Conservation (phyloP, 495 filamentous ascomycete species). For the Cenococcum geophilum region DNA sequence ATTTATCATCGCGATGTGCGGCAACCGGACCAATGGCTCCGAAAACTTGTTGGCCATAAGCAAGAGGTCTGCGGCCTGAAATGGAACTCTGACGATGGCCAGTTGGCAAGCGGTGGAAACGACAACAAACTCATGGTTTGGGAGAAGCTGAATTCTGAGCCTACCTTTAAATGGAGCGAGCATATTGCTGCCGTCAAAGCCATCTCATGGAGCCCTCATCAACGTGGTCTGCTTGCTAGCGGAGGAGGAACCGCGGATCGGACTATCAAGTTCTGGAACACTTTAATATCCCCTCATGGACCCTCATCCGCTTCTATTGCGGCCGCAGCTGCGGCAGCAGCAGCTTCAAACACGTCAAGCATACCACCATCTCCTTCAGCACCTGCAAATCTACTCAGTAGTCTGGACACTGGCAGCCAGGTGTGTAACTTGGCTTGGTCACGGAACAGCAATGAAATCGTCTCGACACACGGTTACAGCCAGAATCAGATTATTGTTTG, state of each 20-base stretch:
- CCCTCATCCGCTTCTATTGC: constrained; percentile 47
- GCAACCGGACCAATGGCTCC: constrained; percentile 81
- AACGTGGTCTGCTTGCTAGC: constrained; percentile 85
- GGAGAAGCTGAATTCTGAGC: constrained; percentile 84
- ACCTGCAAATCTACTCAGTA: constrained; percentile 30
- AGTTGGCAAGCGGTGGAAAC: constrained; percentile 93
- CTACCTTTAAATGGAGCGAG: constrained; percentile 84
- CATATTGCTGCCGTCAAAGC: constrained; percentile 96
- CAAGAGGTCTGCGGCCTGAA: constrained; percentile 97
- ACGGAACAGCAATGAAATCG: constrained; percentile 93
- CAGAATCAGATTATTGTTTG: constrained; percentile 98
- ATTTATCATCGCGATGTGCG: constrained; percentile 96
- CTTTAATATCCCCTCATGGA: constrained; percentile 45
- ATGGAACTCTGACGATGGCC: constrained; percentile 93
- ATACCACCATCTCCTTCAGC: constrained; percentile 17
- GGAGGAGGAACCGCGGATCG: constrained; percentile 94
- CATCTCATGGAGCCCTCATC: constrained; percentile 98
- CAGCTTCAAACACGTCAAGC: constrained; percentile 13
- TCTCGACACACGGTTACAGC: constrained; percentile 93
- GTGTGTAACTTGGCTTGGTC: constrained; percentile 96
- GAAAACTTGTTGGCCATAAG: constrained; percentile 86
- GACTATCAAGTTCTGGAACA: constrained; percentile 97
- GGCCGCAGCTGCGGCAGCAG: constrained; percentile 38
- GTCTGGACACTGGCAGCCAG: constrained; percentile 84
- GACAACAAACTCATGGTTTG: constrained; percentile 98